phyloP scores from a whole-genome alignment of 306 rosid genomes.

The Fragaria iinumae region DNA sequence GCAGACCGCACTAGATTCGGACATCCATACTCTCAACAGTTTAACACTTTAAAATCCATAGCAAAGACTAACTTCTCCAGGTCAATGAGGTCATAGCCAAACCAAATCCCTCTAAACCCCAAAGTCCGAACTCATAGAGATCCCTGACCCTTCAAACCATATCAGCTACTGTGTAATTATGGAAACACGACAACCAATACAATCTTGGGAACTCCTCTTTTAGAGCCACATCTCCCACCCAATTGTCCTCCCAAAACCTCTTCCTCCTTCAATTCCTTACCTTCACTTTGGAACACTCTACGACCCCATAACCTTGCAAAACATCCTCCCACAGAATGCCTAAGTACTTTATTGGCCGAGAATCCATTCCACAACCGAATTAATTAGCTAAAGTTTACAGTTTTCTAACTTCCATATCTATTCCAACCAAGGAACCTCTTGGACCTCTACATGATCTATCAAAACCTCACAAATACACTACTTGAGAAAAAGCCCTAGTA shows the following conservation, averaged over 20 bases:
- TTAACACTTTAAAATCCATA: neutral
- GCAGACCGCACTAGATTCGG: neutral
- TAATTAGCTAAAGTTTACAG: neutral
- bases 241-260: neutral
- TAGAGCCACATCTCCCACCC: neutral
- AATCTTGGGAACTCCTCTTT: neutral
- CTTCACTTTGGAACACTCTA: neutral
- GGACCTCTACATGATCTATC: neutral
- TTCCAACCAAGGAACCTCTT: neutral
- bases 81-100: neutral
- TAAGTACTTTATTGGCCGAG: neutral
- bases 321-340: neutral
- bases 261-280: neutral
- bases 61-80: neutral
- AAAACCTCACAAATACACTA: neutral
- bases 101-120: neutral
- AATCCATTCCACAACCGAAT: neutral
- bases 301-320: neutral
- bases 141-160: neutral
- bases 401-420: neutral
- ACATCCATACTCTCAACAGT: neutral
- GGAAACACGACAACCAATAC: neutral
- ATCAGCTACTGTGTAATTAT: neutral
- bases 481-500: neutral
- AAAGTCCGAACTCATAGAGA: neutral